Evolutionary conservation across 2,329 filamentous ascomycete species (phyloP), one percentile per base, ranked within the genome.

Genomic region (Dactylella cylindrospora): DNA sequence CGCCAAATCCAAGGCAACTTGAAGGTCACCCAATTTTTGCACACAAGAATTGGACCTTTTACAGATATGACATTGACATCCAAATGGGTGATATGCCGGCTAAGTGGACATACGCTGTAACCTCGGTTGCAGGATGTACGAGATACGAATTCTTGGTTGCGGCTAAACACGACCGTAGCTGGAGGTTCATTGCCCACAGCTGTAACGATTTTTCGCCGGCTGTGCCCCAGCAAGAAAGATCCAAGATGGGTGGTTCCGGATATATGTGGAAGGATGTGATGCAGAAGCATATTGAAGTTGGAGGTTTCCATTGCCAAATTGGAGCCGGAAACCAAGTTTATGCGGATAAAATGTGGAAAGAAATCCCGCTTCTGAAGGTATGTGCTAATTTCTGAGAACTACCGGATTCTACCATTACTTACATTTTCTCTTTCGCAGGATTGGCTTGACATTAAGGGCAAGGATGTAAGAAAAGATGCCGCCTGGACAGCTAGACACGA

Each of bases 211-310:
- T 97, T 72, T 86, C 89, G 0, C 79, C 94, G 22, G 85, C 86
- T 66, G 93, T 95, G 1, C 90, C 84, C 65, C 85, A 90, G 50
- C 89, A 86, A 64, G 93, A 98, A 68, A 82, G 91, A 35, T 82
- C 84, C 25, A 88, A 86, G 68, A 80, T 97, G 1, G 93, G 93
- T 23, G 93, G 93, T 1, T 81, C 94, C 1, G 88, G 90, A 0
- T 88, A 93, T 71, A 95, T 98, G 91, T 98, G 93, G 93, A 97
- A 96, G 70, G 93, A 98, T 69, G 90, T 98, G 22, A 79, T 98
- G 71, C 90, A 96, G 74, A 96, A 96, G 78, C 95, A 98, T 69
- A 83, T 90, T 22, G 93, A 98, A 68, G 95, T 90, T 68, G 90
- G 90, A 51, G 93, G 93, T 1, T 98, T 97, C 73, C 93, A 98